Conservation (phyloP, 2,329 filamentous ascomycete genomes). For the Calonectria leucothoes region DNA sequence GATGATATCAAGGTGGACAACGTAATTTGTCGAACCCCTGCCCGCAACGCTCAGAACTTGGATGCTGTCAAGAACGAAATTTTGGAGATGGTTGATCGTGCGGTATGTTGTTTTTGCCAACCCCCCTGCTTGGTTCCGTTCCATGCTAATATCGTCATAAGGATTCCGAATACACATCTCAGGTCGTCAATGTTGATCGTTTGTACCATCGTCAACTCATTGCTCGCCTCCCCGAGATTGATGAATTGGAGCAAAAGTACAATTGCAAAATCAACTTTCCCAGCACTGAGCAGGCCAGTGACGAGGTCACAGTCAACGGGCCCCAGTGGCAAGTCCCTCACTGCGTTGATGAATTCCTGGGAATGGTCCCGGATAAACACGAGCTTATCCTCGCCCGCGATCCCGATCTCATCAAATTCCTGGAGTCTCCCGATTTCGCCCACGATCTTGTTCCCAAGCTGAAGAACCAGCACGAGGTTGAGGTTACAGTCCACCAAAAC, state of each 20-base stretch:
- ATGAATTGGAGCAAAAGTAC: conserved; percentile 98
- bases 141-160: conserved; percentile 43
- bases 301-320: conserved; percentile 94
- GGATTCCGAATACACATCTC: conserved; percentile 97
- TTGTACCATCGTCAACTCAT: conserved; percentile 96
- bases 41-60: conserved; percentile 94
- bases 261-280: conserved; percentile 99
- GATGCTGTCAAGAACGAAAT: conserved; percentile 99
- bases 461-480: conserved; percentile 91
- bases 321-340: conserved; percentile 98
- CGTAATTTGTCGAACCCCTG: conserved; percentile 97
- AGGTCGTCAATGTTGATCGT: conserved; percentile 92
- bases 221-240: conserved; percentile 86
- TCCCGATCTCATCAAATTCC: conserved; percentile 80
- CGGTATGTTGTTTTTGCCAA: conserved; percentile 62
- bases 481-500: conserved; percentile 79
- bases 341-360: conserved; percentile 94
- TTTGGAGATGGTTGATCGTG: conserved; percentile 98
- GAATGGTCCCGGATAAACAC: conserved; percentile 97
- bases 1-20: conserved; percentile 99
- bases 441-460: conserved; percentile 85
- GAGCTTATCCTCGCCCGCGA: conserved; percentile 87
- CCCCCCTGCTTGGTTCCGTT: no score
- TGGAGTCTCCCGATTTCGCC: conserved; percentile 84
- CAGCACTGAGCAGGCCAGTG: conserved; percentile 96